Percentiles rank a stretch among this genome's conserved stretches.
These are phyloP conservation scores for Hyphodiscus hymeniophilus DNA, from an alignment of 495 filamentous ascomycete genomes.

Conservation along the genomic window DNA sequence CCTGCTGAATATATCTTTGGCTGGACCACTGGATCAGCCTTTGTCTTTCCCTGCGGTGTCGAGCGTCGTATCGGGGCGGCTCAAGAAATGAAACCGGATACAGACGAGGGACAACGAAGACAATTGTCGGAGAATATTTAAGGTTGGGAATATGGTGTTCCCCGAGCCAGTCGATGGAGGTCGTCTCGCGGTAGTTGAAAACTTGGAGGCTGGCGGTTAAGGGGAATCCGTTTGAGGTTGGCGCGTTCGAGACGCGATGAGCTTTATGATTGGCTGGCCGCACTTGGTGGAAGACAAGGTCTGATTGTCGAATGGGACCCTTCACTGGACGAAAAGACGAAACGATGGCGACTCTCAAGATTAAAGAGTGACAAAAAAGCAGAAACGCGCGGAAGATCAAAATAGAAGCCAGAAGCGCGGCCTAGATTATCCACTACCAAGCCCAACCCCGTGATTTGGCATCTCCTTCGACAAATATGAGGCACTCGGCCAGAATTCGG, in stretches of 20 bases:
- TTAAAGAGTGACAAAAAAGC: slow-evolving; percentile 8
- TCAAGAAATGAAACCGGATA: slow-evolving; percentile 17
- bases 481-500: too few relatives aligned
- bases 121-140: background rate
- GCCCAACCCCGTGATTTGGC: background rate
- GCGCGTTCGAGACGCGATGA: slow-evolving; percentile 7
- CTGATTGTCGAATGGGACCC: background rate
- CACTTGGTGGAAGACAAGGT: background rate
- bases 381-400: slow-evolving; percentile 11
- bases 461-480: too few relatives aligned
- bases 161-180: slow-evolving; percentile 6
- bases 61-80: slow-evolving; percentile 7
- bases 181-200: slow-evolving; percentile 8
- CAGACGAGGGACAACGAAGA: background rate
- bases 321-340: background rate
- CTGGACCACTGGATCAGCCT: background rate
- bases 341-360: background rate
- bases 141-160: background rate
- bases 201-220: slow-evolving; percentile 8
- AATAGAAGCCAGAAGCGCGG: slow-evolving; percentile 15
- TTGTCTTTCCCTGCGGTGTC: slow-evolving; percentile 1
- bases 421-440: background rate
- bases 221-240: slow-evolving; percentile 12
- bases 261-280: slow-evolving; percentile 11
- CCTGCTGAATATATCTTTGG: background rate